phyloP scores from a whole-genome alignment of 2,329 filamentous ascomycete species.

The Xylariaceae sp. region DNA sequence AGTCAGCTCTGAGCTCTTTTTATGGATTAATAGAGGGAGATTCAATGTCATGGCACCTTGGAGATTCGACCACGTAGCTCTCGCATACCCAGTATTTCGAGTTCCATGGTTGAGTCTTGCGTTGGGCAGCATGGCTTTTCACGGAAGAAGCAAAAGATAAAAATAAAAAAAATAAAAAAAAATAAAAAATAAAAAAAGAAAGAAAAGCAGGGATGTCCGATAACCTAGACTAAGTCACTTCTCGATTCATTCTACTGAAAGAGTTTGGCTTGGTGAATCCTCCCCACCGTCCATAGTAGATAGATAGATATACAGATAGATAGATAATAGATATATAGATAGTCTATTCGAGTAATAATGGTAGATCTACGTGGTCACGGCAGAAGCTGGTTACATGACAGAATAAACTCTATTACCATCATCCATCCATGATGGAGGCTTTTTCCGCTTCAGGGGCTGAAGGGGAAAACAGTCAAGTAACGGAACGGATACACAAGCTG shows the following conservation, averaged over 20 bases:
- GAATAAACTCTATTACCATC: conserved; percentile 4
- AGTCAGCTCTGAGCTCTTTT: conserved; percentile 2
- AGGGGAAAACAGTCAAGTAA: conserved; percentile 15
- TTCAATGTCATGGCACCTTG: conserved; percentile 3
- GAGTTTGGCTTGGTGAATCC: neutral
- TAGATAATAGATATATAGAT: no score
- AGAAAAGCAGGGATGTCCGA: neutral
- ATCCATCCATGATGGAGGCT: conserved; percentile 1
- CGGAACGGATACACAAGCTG: conserved; percentile 22
- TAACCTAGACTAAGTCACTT: neutral
- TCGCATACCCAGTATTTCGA: conserved; percentile 12
- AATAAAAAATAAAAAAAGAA: neutral
- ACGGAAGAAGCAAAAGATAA: no score
- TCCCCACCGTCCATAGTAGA: no score
- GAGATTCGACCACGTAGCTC: conserved; percentile 15
- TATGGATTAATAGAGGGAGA: neutral
- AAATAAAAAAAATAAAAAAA: no score
- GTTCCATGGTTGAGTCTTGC: conserved; percentile 10
- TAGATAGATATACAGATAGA: no score
- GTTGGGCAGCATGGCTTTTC: conserved; percentile 14
- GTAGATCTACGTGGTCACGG: conserved; percentile 12
- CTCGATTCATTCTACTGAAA: neutral
- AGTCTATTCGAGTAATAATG: no score
- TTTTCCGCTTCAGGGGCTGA: conserved; percentile 10
- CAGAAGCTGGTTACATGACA: conserved; percentile 17